Base-by-base conservation (phyloP, 75 land plant genomes). In the Picea sitchensis region DNA sequence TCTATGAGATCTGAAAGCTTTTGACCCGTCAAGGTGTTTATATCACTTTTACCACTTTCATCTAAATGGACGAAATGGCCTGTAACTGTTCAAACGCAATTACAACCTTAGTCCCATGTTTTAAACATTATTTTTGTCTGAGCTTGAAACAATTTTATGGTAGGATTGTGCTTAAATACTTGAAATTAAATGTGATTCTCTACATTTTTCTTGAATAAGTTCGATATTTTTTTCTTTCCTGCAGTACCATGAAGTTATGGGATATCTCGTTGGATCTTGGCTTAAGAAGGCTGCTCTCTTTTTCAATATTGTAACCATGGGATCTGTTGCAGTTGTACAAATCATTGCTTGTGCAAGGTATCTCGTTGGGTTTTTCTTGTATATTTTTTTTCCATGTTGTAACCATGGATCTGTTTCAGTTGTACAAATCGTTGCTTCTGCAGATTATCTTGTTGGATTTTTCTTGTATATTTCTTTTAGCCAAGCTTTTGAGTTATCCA, bases 311-410 rank as follows among this genome's bases (percentile, higher is more conserved):
- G 77, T 83, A 32, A 77, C 85, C 9, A 75, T 83, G 51, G 85
- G 85, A 14, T 57, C 76, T 4, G 86, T 79, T 5, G 80, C 86
- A 4, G 81, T 79, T n/a, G 77, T 85, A 7, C 87, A 85, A 64
- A 78, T 85, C 77, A 85, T 83, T 61, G 87, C 87, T 18, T 85
- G 87, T 84, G 86, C 81, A 44, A 85, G 86, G 86, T 84, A 30
- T 58, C 64, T 61, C 18, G 21, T 21, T 61, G 21, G 20, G 3
- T 21, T 61, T 61, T 61, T 61, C 64, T 61, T 61, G 54, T 47
- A 47, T 47, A 47, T 7, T 7, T 47, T 47, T 47, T 47, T 47
- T 7, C 54, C 9, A 41, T 41, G 44, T 41, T 41, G 44, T 41
- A 41, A 41, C 5, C 44, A 41, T 41, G 5, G 44, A 41, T 41